A percentile compares a stretch with the other conserved stretches of the same genome.
Evolutionary conservation across 1,284 basidiomycete genomes (phyloP).

Genomic region (Chiua sp.): DNA sequence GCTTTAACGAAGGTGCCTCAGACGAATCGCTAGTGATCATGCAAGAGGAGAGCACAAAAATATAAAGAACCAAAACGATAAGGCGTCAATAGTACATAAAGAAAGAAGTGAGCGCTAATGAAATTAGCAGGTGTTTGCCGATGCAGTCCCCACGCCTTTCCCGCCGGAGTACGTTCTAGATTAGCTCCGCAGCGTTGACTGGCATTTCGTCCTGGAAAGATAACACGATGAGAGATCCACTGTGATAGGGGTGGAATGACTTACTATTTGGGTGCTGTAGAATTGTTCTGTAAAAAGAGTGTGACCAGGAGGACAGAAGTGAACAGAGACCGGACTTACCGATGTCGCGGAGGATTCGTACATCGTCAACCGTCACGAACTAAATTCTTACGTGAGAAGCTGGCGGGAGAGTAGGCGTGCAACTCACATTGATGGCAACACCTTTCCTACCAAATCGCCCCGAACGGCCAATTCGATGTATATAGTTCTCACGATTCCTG

Average conservation of each 20-base stretch:
- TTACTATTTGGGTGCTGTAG: slow-evolving; percentile 88
- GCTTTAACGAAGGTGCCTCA: not conserved
- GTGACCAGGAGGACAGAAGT: slow-evolving; percentile 12
- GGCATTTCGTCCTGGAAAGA: slow-evolving; percentile 87
- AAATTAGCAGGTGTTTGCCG: slow-evolving; percentile 1
- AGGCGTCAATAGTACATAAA: slow-evolving; percentile 23
- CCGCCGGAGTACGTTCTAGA: slow-evolving; percentile 45
- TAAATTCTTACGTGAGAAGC: slow-evolving; percentile 37
- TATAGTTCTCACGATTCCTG: slow-evolving; percentile 98
- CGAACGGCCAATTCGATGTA: slow-evolving; percentile 96
- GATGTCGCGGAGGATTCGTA: slow-evolving; percentile 89
- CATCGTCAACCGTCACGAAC: slow-evolving; percentile 93
- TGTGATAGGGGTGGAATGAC: slow-evolving; percentile 31
- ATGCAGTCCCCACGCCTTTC: slow-evolving; percentile 1
- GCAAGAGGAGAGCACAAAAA: slow-evolving; percentile 12
- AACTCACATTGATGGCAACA: slow-evolving; percentile 85
- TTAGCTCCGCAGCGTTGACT: slow-evolving; percentile 88
- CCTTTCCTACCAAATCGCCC: slow-evolving; percentile 96
- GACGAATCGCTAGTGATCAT: not conserved
- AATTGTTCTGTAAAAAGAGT: slow-evolving; percentile 68
- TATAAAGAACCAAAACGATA: slow-evolving; percentile 39
- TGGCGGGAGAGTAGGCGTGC: slow-evolving; percentile 1
- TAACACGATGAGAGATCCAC: slow-evolving; percentile 3
- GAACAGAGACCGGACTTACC: slow-evolving; percentile 52
- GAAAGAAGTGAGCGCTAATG: slow-evolving; percentile 7